Evolutionary conservation across 768 basidiomycete genomes (phyloP).

Genomic region (Clitopilus passeckerianus): DNA sequence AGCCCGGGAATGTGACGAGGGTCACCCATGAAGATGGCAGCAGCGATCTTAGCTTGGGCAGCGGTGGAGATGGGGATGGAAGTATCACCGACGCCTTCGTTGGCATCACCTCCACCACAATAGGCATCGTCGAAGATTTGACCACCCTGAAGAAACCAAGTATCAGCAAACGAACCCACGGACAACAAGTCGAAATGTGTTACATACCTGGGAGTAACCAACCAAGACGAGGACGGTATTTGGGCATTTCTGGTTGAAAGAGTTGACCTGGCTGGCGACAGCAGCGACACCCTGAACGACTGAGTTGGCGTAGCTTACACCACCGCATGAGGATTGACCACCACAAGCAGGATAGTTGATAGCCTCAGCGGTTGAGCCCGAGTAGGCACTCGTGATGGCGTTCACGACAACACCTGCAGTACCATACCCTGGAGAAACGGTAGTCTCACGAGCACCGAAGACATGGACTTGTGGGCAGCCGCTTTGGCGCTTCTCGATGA

Average conservation of each 20-base stretch:
- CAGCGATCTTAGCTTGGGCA: slow-evolving; percentile 24
- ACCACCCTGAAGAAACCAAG: slow-evolving; percentile 17
- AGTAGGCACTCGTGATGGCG: slow-evolving; percentile 19
- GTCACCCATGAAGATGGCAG: slow-evolving; percentile 30
- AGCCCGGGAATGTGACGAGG: slow-evolving; percentile 24
- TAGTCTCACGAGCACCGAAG: slow-evolving; percentile 29
- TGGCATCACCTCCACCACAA: slow-evolving; percentile 26
- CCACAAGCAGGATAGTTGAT: slow-evolving; percentile 32
- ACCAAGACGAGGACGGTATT: slow-evolving; percentile 24
- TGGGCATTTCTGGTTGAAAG: slow-evolving; percentile 26
- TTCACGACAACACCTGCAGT: slow-evolving; percentile 22
- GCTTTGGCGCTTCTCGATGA: background rate
- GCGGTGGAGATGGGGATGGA: slow-evolving; percentile 23
- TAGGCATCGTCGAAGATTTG: slow-evolving; percentile 28
- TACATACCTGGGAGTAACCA: slow-evolving; percentile 26
- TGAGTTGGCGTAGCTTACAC: slow-evolving; percentile 25
- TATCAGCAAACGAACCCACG: background rate
- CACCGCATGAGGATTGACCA: slow-evolving; percentile 25
- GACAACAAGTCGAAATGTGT: background rate
- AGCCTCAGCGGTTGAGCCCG: slow-evolving; percentile 24
- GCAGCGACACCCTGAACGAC: slow-evolving; percentile 22
- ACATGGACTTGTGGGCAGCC: slow-evolving; percentile 26
- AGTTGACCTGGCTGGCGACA: slow-evolving; percentile 23
- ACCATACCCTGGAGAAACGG: slow-evolving; percentile 24
- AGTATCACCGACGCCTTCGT: slow-evolving; percentile 22